Percentiles rank a stretch among this genome's conserved stretches.
These are phyloP conservation scores for Linderina pennispora DNA, from an alignment of 192 early-diverging fungal genomes.

Conservation along the genomic window DNA sequence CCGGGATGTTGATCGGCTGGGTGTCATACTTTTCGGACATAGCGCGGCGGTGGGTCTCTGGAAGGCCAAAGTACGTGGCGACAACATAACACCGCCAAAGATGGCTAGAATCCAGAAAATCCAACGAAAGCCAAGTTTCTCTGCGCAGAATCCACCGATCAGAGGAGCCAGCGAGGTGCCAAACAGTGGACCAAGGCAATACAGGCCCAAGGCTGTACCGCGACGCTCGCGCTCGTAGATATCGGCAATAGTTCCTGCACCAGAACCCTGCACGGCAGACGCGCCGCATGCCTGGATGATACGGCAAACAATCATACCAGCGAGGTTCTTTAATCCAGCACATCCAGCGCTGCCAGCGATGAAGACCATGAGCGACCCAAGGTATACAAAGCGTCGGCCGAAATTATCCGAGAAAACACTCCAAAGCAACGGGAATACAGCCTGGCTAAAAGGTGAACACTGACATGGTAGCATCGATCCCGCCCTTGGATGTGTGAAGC, in stretches of 20 bases:
- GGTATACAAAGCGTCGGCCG: conserved; percentile 37
- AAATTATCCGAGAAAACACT: conserved; percentile 34
- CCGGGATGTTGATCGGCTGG: conserved; percentile 7
- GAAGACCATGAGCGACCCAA: conserved; percentile 22
- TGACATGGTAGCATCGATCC: conserved; percentile 1
- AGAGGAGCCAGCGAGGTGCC: conserved; percentile 32
- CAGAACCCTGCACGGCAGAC: conserved; percentile 43
- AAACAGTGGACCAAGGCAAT: conserved; percentile 23
- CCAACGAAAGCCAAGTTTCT: conserved; percentile 30
- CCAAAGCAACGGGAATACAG: conserved; percentile 36
- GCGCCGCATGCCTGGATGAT: conserved; percentile 39
- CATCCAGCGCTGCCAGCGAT: conserved; percentile 25
- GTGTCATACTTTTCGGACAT: conserved; percentile 10
- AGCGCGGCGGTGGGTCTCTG: conserved; percentile 36
- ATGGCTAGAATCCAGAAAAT: conserved; percentile 44
- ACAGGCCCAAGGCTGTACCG: conserved; percentile 25
- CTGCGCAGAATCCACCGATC: conserved; percentile 25
- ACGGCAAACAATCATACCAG: conserved; percentile 19
- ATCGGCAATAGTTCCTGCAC: conserved; percentile 34
- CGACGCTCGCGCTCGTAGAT: conserved; percentile 24
- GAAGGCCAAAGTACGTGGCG: conserved; percentile 18
- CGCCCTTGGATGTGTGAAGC: background rate
- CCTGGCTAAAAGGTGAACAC: conserved; percentile 41
- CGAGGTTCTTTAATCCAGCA: conserved; percentile 19
- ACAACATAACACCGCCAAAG: conserved; percentile 28